Evolutionary conservation across 495 filamentous ascomycete species (phyloP).

Genomic region (Elaphomyces granulatus): DNA sequence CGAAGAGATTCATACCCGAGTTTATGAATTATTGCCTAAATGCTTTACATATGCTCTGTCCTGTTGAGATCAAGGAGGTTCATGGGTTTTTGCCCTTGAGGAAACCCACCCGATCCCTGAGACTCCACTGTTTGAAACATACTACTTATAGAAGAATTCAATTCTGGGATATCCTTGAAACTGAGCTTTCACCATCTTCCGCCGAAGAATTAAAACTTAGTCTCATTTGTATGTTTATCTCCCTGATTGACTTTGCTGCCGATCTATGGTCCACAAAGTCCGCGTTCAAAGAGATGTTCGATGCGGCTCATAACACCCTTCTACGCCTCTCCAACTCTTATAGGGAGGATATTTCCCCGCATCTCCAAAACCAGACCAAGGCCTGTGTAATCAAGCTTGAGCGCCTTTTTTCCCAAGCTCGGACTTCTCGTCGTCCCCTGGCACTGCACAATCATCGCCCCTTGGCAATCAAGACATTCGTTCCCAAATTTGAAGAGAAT

Average conservation of each 20-base stretch:
- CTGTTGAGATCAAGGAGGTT: slow-evolving; percentile 26
- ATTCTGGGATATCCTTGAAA: slow-evolving; percentile 40
- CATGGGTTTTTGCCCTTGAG: slow-evolving; percentile 49
- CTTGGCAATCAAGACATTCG: slow-evolving; percentile 69
- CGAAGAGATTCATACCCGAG: slow-evolving; percentile 81
- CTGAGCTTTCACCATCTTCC: slow-evolving; percentile 11
- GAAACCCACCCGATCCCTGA: slow-evolving; percentile 38
- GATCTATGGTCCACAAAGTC: slow-evolving; percentile 49
- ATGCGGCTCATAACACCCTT: slow-evolving; percentile 41
- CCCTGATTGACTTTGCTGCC: slow-evolving; percentile 43
- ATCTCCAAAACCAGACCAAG: slow-evolving; percentile 23
- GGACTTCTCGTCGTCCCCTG: slow-evolving; percentile 54
- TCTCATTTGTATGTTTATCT: slow-evolving; percentile 40
- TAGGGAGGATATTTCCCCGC: slow-evolving; percentile 9
- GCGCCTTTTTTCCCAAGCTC: slow-evolving; percentile 38
- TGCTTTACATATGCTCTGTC: slow-evolving; percentile 54
- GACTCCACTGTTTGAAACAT: slow-evolving; percentile 24
- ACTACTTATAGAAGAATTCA: slow-evolving; percentile 20
- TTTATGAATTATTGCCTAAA: slow-evolving; percentile 67
- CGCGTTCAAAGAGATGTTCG: slow-evolving; percentile 63
- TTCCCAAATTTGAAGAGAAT: slow-evolving; percentile 92
- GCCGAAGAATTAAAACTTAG: slow-evolving; percentile 41
- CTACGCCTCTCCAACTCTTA: slow-evolving; percentile 26
- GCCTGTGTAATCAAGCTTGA: slow-evolving; percentile 29
- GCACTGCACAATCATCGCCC: slow-evolving; percentile 81